Conservation (phyloP, 768 basidiomycete species). For the Pisolithus albus region DNA sequence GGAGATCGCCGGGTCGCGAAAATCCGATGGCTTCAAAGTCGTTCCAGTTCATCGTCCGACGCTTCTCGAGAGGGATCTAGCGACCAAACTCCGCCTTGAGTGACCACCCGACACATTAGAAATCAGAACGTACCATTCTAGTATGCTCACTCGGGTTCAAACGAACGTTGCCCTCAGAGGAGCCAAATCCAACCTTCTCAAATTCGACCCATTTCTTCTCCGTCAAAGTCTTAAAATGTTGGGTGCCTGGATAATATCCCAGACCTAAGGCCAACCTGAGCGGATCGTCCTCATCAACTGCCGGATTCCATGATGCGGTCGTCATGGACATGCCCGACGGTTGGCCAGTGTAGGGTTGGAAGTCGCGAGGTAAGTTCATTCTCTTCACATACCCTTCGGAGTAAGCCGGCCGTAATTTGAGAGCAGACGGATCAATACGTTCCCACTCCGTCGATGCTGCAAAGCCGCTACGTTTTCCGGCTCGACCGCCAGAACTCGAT, state of each 20-base stretch:
- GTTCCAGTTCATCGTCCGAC: conserved; percentile 81
- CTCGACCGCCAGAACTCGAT: conserved; percentile 23
- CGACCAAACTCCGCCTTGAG: conserved; percentile 1
- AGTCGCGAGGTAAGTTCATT: conserved; percentile 58
- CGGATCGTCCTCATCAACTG: conserved; percentile 26
- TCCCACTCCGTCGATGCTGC: conserved; percentile 70
- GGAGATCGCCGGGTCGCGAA: conserved; percentile 65
- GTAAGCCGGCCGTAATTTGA: conserved; percentile 60
- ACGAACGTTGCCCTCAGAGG: conserved; percentile 48
- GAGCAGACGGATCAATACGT: conserved; percentile 54
- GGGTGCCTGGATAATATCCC: conserved; percentile 43
- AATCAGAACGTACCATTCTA: conserved; percentile 39
- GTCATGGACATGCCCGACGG: conserved; percentile 31
- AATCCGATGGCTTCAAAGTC: conserved; percentile 86
- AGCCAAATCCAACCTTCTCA: conserved; percentile 74
- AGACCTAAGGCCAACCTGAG: conserved; percentile 28
- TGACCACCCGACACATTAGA: neutral
- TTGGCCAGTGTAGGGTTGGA: conserved; percentile 43
- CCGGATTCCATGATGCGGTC: conserved; percentile 34
- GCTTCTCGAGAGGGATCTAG: conserved; percentile 64
- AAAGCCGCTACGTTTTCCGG: conserved; percentile 30
- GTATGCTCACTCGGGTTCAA: conserved; percentile 92
- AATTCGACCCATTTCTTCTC: conserved; percentile 93
- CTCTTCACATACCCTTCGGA: conserved; percentile 71
- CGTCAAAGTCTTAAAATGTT: conserved; percentile 72